phyloP scores from a whole-genome alignment of 148 eudicot genomes.

The Persicaria maculosa region DNA sequence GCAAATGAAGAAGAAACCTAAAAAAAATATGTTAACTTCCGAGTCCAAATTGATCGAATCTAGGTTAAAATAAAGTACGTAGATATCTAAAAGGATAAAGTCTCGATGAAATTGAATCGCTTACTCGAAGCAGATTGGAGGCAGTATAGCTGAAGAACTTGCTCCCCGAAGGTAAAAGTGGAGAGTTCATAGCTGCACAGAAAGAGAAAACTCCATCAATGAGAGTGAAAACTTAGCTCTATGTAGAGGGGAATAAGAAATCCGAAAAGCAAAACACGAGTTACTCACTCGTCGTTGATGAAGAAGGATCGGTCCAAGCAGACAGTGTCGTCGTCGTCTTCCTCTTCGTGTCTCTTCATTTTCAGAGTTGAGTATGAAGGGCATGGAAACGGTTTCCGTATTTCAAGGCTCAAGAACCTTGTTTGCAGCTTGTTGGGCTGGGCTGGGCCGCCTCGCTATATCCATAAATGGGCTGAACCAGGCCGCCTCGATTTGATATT shows the following conservation, averaged over 20 bases:
- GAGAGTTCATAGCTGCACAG: slow-evolving; percentile 66
- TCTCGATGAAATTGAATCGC: slow-evolving; percentile 11
- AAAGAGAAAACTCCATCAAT: not conserved
- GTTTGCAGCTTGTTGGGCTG: not conserved
- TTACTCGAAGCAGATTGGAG: slow-evolving; percentile 91
- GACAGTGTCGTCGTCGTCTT: slow-evolving; percentile 55
- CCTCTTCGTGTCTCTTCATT: slow-evolving; percentile 15
- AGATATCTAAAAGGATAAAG: not conserved
- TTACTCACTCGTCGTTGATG: slow-evolving; percentile 61
- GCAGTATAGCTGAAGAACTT: slow-evolving; percentile 73
- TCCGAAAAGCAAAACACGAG: not conserved
- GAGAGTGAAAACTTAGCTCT: not conserved
- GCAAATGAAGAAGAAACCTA: not conserved
- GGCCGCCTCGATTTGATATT: not conserved
- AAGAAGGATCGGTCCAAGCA: slow-evolving; percentile 76
- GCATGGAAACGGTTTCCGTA: not conserved
- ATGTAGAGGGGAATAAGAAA: not conserved
- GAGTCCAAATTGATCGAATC: not conserved
- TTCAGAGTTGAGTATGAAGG: not conserved
- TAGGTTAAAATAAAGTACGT: not conserved
- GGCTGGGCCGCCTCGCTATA: not conserved
- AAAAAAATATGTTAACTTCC: not conserved
- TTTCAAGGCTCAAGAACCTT: not conserved
- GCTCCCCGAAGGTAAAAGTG: slow-evolving; percentile 75
- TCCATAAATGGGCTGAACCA: not conserved